Base-by-base conservation (phyloP, 768 basidiomycete species). In the Suillus brevipes region DNA sequence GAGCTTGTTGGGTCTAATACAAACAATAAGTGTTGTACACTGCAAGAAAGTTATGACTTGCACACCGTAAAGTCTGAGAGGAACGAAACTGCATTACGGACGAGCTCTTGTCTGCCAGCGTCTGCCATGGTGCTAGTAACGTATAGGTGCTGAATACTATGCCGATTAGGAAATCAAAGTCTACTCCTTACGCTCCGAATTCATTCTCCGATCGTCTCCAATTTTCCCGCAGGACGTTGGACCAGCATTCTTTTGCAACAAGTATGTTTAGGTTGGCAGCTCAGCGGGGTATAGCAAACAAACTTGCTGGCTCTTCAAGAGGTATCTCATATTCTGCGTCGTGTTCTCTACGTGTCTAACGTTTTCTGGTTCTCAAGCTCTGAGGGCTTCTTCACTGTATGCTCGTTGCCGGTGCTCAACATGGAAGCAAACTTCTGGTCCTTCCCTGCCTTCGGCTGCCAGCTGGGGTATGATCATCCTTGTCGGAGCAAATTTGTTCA, bases 21-120 rank as follows among this genome's bases (percentile, higher is more conserved):
- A 18, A 60, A 31, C 34, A 60, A 67, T 68, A 65, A 71, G 63
- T 61, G 23, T 20, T 64, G 3, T 12, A 4, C 28, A 42, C 3
- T 8, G 61, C 6, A n/a, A 47, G 9, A 58, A 5, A 36, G 28
- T 13, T 18, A 12, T 45, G 36, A 52, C 9, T 8, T 12, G 73
- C 78, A 60, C 69, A 89, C 95, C 79, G 91, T 91, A 57, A 90
- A 88, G 76, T 97, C 95, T n/a, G 82, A 80, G 61, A 97, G 84
- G 77, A 97, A 97, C 0, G 85, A 80, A 66, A 97, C 86, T 0
- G 95, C 95, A 80, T 90, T 93, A 50, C 84, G 85, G 62, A 97
- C 73, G 66, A 94, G 84, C 58, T 95, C 91, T 70, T 85, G 83
- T 73, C 90, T 84, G 72, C 91, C 87, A 70, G 84, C 74, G 57